These are phyloP conservation scores for Thielaviopsis euricoi DNA, from an alignment of 2,329 filamentous ascomycete species.

Conservation along the genomic window DNA sequence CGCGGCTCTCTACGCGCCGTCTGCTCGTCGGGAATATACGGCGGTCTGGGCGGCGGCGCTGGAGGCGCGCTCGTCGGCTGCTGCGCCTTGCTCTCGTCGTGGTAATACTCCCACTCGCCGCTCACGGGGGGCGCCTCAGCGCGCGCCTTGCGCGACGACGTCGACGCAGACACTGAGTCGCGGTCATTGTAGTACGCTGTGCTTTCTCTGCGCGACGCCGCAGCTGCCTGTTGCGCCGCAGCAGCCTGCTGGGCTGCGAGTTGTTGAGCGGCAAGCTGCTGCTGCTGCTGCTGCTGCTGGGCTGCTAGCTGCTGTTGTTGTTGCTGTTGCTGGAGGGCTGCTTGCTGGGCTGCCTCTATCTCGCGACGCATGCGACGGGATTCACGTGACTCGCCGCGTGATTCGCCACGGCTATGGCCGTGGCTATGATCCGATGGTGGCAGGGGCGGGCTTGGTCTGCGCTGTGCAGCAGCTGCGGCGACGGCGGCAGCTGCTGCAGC, in stretches of 20 bases:
- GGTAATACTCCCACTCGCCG: conserved; percentile 6
- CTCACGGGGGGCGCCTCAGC: not conserved
- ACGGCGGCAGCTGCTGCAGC: not conserved
- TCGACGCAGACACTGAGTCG: not conserved
- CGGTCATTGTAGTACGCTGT: conserved; percentile 5
- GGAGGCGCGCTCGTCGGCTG: conserved; percentile 2
- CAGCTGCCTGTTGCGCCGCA: not conserved
- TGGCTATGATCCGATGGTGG: not conserved
- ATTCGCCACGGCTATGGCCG: not conserved
- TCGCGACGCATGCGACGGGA: not conserved
- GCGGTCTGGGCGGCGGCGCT: conserved; percentile 8
- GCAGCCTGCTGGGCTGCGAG: not conserved
- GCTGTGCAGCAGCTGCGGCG: not conserved
- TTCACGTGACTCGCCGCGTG: not conserved
- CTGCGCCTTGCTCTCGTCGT: not conserved
- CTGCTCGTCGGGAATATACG: conserved; percentile 4
- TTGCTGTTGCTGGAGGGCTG: not conserved
- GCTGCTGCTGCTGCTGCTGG: conserved; percentile 6
- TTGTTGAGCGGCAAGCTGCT: conserved; percentile 1
- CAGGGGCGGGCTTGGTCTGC: not conserved
- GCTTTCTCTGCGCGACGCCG: conserved; percentile 7
- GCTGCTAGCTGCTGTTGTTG: conserved; percentile 4
- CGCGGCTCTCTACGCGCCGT: conserved; percentile 4
- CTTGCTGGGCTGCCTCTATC: not conserved
- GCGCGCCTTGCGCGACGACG: conserved; percentile 1